Evolutionary conservation across 441 rosid species (phyloP), one percentile per base, ranked within the genome.

Genomic region (Croton laevigatus): DNA sequence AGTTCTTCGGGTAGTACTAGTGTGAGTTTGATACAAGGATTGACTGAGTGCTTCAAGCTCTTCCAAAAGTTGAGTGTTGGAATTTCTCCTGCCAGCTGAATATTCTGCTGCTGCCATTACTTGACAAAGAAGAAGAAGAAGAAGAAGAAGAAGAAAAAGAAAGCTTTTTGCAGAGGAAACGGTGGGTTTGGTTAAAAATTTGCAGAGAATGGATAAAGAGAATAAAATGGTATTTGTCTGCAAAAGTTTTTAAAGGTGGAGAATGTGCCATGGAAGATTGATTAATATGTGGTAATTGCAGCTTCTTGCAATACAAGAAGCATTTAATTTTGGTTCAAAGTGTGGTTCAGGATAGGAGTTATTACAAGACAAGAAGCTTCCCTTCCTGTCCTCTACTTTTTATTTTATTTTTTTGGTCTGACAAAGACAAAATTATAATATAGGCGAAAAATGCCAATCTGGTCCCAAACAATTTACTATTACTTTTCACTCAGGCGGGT

Each of bases 31-130:
- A 86, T 94, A 91, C 10, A 94, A 86, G 45, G 90, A 81, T 65
- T 88, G 89, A 74, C 97, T 90, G 37, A 94, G 84, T 0, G 83
- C 88, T 79, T 94, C 95, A 0, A 94, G 93, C 68, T 94, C 98
- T 40, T 91, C 91, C 48, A 94, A 66, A 46, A 91, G 92, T 81
- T 85, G 95, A 37, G 92, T 78, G 68, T 69, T 91, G 64, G 98
- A 88, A 66, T 84, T 90, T 68, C 89, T 82, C 66, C 86, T 77
- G 19, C 53, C 53, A 12, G 75, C 79, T 1, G 88, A 65, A 64
- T 68, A 66, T 69, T 84, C 86, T 51, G 75, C 82, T 40, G 92
- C 86, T 36, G 73, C 77, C 72, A 69, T 68, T 9, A 19, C 20
- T 20, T 34, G 20, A 54, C 32, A 27, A 27, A 27, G 32, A 27